Evolutionary conservation across 2,329 filamentous ascomycete genomes (phyloP), one percentile per base, ranked within the genome.

Genomic region (Diaporthe vexans): DNA sequence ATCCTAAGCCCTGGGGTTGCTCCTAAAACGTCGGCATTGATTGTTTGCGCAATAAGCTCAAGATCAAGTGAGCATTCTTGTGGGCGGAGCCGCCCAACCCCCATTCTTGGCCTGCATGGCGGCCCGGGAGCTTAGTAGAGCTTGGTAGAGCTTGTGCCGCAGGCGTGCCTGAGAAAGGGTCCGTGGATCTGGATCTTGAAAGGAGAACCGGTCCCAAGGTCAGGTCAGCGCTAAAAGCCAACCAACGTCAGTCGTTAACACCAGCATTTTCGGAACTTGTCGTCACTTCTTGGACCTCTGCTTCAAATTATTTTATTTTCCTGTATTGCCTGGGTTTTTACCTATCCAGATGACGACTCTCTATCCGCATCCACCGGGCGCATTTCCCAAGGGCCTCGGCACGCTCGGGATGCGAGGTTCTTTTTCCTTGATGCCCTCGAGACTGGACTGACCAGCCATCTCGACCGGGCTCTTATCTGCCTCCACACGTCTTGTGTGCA

Each of bases 21-120:
- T 19, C 11, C 26, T 43, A 33, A 5, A 5, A 13, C 1, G 17
- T 13, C 17, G 24, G 15, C 40, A 29, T 63, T 19, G 9, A 33
- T 33, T 33, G 29, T 33, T 48, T 21, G 19, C 15, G 43, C 4
- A 7, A 7, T 11, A 3, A 10, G 21, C 24, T 19, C 46, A 51
- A 51, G 11, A 51, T 51, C 8, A 24, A 48, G 46, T n/a, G 1
- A 51, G 46, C 46, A 51, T 24, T 48, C 24, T 0, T 46, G 24
- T 33, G 24, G 59, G 4, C 43, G 59, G 9, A 21, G n/a, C 46
- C 46, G 8, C 19, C 8, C n/a, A 24, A n/a, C 48, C 43, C 43
- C 59, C 61, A 29, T 37, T 26, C 63, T 40, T 68, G 63, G 63
- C 63, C 63, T 68, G 63, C 63, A 68, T 33, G 63, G 63, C 46